Conservation (phyloP, 306 rosid genomes). For the Sphenostylis stenocarpa region DNA sequence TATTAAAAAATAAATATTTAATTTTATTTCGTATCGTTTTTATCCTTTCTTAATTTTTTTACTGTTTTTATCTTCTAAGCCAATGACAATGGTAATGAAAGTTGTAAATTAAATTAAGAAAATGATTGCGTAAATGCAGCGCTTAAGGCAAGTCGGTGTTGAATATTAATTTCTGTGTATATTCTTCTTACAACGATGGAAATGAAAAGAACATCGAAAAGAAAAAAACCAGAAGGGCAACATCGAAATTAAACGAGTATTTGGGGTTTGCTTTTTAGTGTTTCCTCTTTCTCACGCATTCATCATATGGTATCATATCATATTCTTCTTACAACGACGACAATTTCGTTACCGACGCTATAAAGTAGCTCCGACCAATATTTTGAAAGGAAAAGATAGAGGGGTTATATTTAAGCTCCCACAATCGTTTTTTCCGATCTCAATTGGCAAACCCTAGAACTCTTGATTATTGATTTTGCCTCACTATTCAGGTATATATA, state of each 20-base stretch:
- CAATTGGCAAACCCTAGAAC: constrained; percentile 45
- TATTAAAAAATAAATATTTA: too few species aligned
- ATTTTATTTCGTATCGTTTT: too few species aligned
- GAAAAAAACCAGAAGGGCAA: constrained; percentile 8
- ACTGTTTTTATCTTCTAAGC: too few species aligned
- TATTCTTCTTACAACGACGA: not conserved
- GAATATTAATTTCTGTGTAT: not conserved
- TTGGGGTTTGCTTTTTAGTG: constrained; percentile 27
- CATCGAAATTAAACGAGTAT: constrained; percentile 22
- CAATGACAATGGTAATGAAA: too few species aligned
- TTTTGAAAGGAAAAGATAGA: not conserved
- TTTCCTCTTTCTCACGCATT: constrained; percentile 37
- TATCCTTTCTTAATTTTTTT: too few species aligned
- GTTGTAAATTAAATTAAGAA: not conserved
- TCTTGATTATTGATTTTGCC: constrained; percentile 24
- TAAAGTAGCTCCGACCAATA: constrained; percentile 29
- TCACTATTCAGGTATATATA: constrained; percentile 43
- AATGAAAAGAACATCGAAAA: not conserved
- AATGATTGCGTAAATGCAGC: not conserved
- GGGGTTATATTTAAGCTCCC: not conserved
- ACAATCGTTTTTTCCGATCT: constrained; percentile 52
- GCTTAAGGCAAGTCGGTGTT: not conserved
- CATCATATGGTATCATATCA: not conserved
- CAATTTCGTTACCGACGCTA: constrained; percentile 25
- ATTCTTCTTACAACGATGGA: not conserved